These are phyloP conservation scores for Geotrichum macrosporum DNA, from an alignment of 1,139 yeast species.

Conservation along the genomic window DNA sequence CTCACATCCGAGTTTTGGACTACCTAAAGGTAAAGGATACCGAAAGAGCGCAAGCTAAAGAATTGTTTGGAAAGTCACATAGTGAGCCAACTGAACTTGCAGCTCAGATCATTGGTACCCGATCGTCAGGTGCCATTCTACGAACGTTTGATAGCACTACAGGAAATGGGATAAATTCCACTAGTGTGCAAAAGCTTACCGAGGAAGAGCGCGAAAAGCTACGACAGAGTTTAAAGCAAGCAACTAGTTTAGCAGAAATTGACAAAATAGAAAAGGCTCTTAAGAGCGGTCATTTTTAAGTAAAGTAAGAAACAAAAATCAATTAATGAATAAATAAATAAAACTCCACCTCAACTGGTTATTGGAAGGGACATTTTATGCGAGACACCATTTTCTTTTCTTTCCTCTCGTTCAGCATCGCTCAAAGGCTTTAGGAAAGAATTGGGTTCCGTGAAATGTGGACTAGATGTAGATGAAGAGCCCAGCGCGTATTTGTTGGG, in stretches of 20 bases:
- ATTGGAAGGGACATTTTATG: slow-evolving; percentile 2
- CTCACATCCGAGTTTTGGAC: slow-evolving; percentile 61
- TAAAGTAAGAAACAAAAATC: neutral
- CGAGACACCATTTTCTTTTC: neutral
- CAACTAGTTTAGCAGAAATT: slow-evolving; percentile 69
- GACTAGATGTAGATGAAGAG: neutral
- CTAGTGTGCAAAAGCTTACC: slow-evolving; percentile 45
- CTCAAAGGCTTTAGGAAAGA: neutral
- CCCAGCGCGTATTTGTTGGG: neutral
- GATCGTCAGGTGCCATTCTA: slow-evolving; percentile 19
- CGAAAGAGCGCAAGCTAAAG: slow-evolving; percentile 49
- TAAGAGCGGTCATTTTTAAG: slow-evolving; percentile 35
- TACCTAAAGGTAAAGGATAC: slow-evolving; percentile 53
- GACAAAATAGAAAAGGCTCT: slow-evolving; percentile 60
- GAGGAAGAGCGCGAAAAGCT: slow-evolving; percentile 52
- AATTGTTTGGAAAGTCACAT: slow-evolving; percentile 44
- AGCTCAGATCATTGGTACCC: slow-evolving; percentile 29
- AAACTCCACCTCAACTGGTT: neutral
- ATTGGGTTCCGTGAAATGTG: no score
- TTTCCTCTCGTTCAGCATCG: slow-evolving; percentile 1
- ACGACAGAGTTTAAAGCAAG: slow-evolving; percentile 52
- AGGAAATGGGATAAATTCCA: slow-evolving; percentile 17
- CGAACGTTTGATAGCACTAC: slow-evolving; percentile 5
- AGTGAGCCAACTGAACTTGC: slow-evolving; percentile 38
- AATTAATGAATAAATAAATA: slow-evolving; percentile 3